Conservation (phyloP, 345 rosid species). For the Lepidium didymum region DNA sequence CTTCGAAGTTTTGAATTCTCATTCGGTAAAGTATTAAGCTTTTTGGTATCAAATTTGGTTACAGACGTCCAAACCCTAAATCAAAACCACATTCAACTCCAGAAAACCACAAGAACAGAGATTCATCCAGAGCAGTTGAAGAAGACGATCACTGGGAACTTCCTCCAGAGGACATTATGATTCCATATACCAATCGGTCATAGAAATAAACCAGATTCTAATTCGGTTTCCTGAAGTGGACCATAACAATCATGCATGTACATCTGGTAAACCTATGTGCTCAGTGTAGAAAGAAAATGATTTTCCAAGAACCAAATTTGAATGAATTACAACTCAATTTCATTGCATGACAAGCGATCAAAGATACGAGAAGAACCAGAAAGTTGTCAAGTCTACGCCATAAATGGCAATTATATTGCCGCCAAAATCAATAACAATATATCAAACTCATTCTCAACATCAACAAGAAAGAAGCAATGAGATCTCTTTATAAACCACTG, state of each 20-base stretch:
- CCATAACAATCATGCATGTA: not conserved
- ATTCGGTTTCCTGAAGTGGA: not conserved
- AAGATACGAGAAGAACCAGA: not conserved
- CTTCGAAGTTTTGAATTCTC: not conserved
- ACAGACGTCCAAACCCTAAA: conserved; percentile 20
- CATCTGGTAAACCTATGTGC: not conserved
- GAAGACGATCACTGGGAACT: conserved; percentile 24
- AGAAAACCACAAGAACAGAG: not conserved
- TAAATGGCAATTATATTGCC: not conserved
- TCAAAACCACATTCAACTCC: conserved; percentile 3
- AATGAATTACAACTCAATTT: not conserved
- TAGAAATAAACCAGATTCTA: not conserved
- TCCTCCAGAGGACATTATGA: conserved; percentile 17
- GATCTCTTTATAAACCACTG: not conserved
- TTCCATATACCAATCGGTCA: conserved; percentile 15
- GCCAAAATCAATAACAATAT: conserved; percentile 8
- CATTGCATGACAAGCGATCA: not conserved
- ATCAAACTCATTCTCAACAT: not conserved
- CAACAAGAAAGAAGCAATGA: not conserved
- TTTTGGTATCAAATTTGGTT: not conserved
- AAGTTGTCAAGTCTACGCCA: not conserved
- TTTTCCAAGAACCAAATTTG: not conserved
- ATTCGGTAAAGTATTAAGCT: not conserved
- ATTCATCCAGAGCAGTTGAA: not conserved
- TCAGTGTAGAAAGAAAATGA: not conserved